Percentiles rank a stretch among this genome's conserved stretches.
Conservation (phyloP, 2,329 filamentous ascomycete species). For the Pezicula neosporulosa region DNA sequence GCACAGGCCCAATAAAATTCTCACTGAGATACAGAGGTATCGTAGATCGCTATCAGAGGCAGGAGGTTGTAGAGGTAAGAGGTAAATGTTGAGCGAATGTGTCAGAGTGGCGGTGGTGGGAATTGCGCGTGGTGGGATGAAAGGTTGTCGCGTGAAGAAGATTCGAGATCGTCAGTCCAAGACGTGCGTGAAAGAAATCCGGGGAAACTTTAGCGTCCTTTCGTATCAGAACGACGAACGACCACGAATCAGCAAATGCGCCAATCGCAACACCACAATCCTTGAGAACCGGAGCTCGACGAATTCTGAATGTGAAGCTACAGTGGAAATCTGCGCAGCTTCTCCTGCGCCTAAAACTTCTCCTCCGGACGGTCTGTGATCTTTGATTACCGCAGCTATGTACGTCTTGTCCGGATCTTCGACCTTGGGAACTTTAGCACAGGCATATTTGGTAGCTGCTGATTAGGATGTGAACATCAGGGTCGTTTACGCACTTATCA, state of each 20-base stretch:
- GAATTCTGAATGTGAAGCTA: background rate
- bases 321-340: constrained; percentile 1
- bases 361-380: background rate
- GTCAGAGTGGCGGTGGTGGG: background rate
- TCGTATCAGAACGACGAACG: constrained; percentile 1
- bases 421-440: background rate
- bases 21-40: background rate
- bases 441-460: background rate
- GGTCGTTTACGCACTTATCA: constrained; percentile 92
- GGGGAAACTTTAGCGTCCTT: constrained; percentile 8
- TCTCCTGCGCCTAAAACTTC: background rate
- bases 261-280: constrained; percentile 2
- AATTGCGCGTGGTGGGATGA: background rate
- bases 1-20: background rate
- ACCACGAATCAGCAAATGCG: constrained; percentile 2
- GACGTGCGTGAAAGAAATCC: constrained; percentile 1
- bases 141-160: constrained; percentile 15
- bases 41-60: background rate
- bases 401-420: background rate
- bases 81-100: background rate
- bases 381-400: constrained; percentile 2
- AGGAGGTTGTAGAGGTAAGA: background rate
- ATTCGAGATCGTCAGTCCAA: constrained; percentile 1
- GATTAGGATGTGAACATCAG: constrained; percentile 40
- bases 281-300: background rate